Evolutionary conservation across 257 asterid species (phyloP), one percentile per base, ranked within the genome.

Genomic region (Gynochthodes officinalis): DNA sequence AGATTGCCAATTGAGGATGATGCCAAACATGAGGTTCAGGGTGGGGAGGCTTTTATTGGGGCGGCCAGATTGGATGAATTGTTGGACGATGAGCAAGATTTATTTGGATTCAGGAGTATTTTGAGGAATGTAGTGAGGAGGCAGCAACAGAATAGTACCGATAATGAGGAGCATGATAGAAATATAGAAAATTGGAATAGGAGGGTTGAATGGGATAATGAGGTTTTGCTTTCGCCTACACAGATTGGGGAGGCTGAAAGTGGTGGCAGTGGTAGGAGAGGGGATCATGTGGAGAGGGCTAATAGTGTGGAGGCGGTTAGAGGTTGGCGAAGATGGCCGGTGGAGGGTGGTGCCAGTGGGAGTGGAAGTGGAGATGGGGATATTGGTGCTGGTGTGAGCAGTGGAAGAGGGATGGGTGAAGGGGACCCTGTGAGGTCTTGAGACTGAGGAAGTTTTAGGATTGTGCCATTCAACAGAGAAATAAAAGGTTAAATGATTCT

Each of bases 231-330:
- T 67, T 88, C 93, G 14, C 89, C 93, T 0, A 81, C 93, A 1
- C 93, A 89, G 58, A 81, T 83, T 77, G 96, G 90, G 76, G 89
- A 86, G 84, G 94, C 81, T 58, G 92, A 86, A 48, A 86, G 79
- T 78, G 88, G 71, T 16, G 57, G 86, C 75, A 75, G 85, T 75
- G 81, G 82, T 53, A 85, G 91, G 50, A 86, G 78, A 62, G 91
- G 88, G 89, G 85, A 21, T 53, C 79, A 69, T 69, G 84, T 84
- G 46, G 88, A 80, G 79, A 86, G 95, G 82, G 88, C 82, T 59
- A 83, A 83, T 69, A 89, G 92, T 60, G 88, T 82, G 79, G 95
- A 88, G 87, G 85, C 93, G 0, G 90, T 88, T 73, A 89, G 95
- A 12, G 84, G 96, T 75, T 86, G 91, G 86, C 93, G 88, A 11